Evolutionary conservation across 768 basidiomycete species (phyloP).

Genomic region (Tylopilus cervinicoccineus): DNA sequence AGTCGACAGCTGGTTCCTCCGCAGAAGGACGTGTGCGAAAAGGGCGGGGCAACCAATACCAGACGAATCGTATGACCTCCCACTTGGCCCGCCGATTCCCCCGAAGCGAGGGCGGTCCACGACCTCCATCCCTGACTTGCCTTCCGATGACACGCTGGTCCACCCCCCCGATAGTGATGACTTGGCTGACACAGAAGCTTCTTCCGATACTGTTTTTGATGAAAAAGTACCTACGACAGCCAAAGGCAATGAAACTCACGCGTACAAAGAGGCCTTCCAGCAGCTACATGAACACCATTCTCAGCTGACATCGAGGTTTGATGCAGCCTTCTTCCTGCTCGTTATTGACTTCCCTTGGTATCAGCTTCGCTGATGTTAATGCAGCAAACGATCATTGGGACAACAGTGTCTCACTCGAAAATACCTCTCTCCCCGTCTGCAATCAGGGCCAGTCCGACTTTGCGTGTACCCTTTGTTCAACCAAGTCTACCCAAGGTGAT

Average conservation of each 20-base stretch:
- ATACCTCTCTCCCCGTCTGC: conserved; percentile 10
- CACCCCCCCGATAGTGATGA: conserved; percentile 6
- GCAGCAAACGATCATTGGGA: neutral
- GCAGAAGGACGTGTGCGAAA: conserved; percentile 24
- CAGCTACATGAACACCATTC: neutral
- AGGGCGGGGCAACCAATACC: conserved; percentile 17
- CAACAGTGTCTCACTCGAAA: neutral
- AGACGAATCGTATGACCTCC: conserved; percentile 21
- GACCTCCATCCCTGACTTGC: conserved; percentile 1
- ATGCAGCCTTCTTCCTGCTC: neutral
- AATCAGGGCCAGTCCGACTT: conserved; percentile 15
- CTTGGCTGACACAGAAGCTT: conserved; percentile 12
- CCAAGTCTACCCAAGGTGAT: conserved; percentile 19
- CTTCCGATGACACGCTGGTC: conserved; percentile 24
- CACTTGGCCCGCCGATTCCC: conserved; percentile 1
- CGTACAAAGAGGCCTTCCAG: conserved; percentile 14
- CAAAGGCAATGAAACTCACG: neutral
- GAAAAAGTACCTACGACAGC: neutral
- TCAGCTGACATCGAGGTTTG: conserved; percentile 16
- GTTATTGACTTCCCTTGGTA: conserved; percentile 11
- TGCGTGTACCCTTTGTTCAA: conserved; percentile 21
- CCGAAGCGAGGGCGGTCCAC: conserved; percentile 13
- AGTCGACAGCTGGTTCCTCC: conserved; percentile 26
- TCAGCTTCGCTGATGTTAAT: conserved; percentile 5
- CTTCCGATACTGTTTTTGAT: conserved; percentile 23